phyloP scores from a whole-genome alignment of 1,284 basidiomycete genomes.

The Marasmius tenuissimus region DNA sequence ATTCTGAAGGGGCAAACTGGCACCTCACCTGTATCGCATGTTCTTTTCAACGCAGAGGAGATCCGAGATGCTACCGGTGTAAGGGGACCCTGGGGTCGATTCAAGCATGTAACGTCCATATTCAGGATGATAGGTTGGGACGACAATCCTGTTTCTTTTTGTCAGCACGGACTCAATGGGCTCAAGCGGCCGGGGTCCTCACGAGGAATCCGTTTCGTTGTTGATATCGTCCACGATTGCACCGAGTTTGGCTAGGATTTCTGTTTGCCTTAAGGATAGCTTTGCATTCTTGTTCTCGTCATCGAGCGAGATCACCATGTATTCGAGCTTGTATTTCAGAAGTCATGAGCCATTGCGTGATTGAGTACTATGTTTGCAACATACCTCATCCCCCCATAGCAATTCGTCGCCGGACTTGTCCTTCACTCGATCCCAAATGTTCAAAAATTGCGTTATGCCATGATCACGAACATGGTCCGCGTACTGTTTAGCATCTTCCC shows the following conservation, averaged over 20 bases:
- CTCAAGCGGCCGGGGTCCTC: not conserved
- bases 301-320: constrained; percentile 93
- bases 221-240: constrained; percentile 68
- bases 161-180: not conserved
- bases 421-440: constrained; percentile 92
- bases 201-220: constrained; percentile 61
- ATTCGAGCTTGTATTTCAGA: constrained; percentile 74
- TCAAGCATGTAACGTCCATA: constrained; percentile 99
- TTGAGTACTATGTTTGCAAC: constrained; percentile 6
- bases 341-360: not conserved
- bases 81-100: constrained; percentile 94
- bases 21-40: constrained; percentile 87
- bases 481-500: constrained; percentile 88
- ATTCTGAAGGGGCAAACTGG: constrained; percentile 16
- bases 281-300: constrained; percentile 78
- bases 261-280: constrained; percentile 89
- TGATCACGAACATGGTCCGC: constrained; percentile 91
- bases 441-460: constrained; percentile 94
- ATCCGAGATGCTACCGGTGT: constrained; percentile 84
- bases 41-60: constrained; percentile 89
- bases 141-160: constrained; percentile 50
- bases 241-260: constrained; percentile 86
- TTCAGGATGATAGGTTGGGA: constrained; percentile 97
- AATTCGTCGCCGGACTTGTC: constrained; percentile 90
- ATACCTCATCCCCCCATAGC: constrained; percentile 99